Evolutionary conservation across 208 protist genomes (phyloP), one percentile per base, ranked within the genome.

Genomic region (Wallacemonas collosoma): DNA sequence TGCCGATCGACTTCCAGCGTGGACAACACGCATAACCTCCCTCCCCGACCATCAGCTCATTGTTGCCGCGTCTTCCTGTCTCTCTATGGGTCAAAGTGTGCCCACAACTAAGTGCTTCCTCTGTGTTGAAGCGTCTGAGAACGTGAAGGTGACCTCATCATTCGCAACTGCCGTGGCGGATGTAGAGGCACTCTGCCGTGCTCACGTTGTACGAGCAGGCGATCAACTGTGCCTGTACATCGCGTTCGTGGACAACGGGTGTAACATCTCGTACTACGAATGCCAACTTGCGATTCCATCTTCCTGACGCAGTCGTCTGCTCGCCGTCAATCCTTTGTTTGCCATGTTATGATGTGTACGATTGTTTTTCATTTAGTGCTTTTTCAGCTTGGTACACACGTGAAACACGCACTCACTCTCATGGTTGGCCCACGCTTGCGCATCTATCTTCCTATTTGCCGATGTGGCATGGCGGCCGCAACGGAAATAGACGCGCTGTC

Each of bases 221-320:
- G 48, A 17, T 38, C 56, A 68, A 2, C 51, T 84, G 14, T 8
- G 11, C 3, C 71, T 56, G 44, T 92, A 80, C 70, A 51, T 89
- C n/a, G 77, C 77, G 36, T 89, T 92, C 45, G 74, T 92, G 40
- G 87, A 93, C 60, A 71, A 62, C 4, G 79, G 77, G 9, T 82
- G 87, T 2, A 72, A 75, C 0, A 72, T 93, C 62, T 84, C 85
- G 1, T 93, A 87, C 71, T 93, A 93, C 67, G 8, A 35, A 14
- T 85, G 80, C 64, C 74, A 78, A 17, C 77, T 71, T 1, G 76
- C 73, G 7, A 39, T 39, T 9, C 40, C 43, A 2, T 58, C 48
- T 5, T 6, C 48, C n/a, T 62, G 8, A 62, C 9, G 12, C 15
- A 35, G 35, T n/a, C 35, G 6, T 51, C 44, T 40, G 35, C 2